Conservation (phyloP, 73 alveolate species). For the Paramecium bursaria region DNA sequence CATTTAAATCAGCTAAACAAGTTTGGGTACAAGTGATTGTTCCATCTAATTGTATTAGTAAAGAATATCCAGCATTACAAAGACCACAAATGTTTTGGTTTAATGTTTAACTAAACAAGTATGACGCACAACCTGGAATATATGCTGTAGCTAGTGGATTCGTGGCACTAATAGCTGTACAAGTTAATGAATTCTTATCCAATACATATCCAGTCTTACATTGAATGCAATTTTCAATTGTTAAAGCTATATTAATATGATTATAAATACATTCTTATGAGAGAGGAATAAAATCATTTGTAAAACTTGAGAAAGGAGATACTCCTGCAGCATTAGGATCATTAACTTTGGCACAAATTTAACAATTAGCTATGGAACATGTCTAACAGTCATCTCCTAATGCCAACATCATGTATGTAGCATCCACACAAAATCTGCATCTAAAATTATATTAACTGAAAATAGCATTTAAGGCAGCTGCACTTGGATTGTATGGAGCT, state of each 20-base stretch:
- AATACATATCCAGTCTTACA: neutral
- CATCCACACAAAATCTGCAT: slow-evolving; percentile 17
- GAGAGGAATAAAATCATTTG: slow-evolving; percentile 1
- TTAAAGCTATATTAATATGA: neutral
- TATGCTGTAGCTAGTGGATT: neutral
- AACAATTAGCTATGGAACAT: slow-evolving; percentile 9
- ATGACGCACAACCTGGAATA: slow-evolving; percentile 7
- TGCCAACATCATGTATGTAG: neutral
- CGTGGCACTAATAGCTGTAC: neutral
- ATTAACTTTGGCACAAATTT: slow-evolving; percentile 8
- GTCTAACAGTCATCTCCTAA: slow-evolving; percentile 5
- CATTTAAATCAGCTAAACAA: slow-evolving; percentile 1
- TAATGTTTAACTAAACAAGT: neutral
- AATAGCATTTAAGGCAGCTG: neutral
- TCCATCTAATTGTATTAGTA: neutral
- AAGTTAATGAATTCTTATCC: neutral
- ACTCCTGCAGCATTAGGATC: slow-evolving; percentile 18
- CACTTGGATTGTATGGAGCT: slow-evolving; percentile 15
- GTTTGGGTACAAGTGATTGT: neutral
- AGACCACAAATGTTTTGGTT: neutral
- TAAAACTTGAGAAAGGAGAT: neutral
- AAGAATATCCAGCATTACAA: slow-evolving; percentile 3
- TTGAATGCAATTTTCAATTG: slow-evolving; percentile 6
- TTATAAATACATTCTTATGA: slow-evolving; percentile 3
- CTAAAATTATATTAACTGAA: neutral